Conservation (phyloP, 2,329 filamentous ascomycete species). For the Trichoderma sp. region DNA sequence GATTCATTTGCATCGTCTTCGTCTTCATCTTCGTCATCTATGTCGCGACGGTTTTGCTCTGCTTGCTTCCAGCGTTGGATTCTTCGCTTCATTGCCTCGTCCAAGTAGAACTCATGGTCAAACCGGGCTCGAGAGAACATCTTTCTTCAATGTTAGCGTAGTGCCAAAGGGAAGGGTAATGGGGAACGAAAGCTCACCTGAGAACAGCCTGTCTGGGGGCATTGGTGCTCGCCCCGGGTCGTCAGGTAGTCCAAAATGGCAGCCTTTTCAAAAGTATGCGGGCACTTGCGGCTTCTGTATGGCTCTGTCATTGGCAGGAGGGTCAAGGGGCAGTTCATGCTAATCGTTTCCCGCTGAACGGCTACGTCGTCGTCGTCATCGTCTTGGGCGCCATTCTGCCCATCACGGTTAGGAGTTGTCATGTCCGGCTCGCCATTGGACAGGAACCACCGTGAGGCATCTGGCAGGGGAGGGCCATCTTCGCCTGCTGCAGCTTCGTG, state of each 20-base stretch:
- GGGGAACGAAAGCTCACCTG: conserved; percentile 44
- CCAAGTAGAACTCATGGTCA: conserved; percentile 54
- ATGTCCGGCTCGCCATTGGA: conserved; percentile 46
- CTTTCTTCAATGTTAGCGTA: conserved; percentile 35
- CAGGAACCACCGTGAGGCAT: conserved; percentile 57
- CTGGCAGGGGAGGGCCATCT: conserved; percentile 52
- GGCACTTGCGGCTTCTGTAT: conserved; percentile 66
- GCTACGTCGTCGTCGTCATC: conserved; percentile 68
- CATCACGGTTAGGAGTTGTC: conserved; percentile 26
- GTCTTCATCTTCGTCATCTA: conserved; percentile 45
- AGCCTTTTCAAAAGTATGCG: conserved; percentile 69
- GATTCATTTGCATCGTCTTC: conserved; percentile 30
- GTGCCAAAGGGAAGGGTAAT: no score
- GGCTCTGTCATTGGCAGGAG: conserved; percentile 65
- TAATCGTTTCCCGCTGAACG: conserved; percentile 63
- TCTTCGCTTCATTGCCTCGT: conserved; percentile 57
- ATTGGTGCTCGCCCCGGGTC: conserved; percentile 49
- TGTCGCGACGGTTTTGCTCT: conserved; percentile 41
- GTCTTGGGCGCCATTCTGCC: conserved; percentile 28
- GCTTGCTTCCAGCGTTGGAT: conserved; percentile 56
- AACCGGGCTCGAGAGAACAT: conserved; percentile 45
- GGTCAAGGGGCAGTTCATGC: conserved; percentile 70
- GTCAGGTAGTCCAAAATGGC: conserved; percentile 61
- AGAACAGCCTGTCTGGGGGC: conserved; percentile 66
- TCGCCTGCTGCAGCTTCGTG: conserved; percentile 54